phyloP scores from a whole-genome alignment of 2,329 filamentous ascomycete species.

The Neofusicoccum cordaticola region DNA sequence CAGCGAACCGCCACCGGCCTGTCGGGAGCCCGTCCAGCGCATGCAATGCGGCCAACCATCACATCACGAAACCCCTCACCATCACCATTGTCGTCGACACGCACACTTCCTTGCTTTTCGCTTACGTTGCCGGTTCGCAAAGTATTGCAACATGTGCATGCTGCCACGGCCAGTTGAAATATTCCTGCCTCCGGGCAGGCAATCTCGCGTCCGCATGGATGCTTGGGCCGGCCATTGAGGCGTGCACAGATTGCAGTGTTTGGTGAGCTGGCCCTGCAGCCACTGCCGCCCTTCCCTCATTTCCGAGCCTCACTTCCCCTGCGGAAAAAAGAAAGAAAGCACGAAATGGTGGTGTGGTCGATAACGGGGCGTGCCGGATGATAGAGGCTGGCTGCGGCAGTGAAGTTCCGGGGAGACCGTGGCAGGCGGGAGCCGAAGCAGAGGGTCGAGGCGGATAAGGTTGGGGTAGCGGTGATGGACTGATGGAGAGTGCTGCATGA shows the following conservation, averaged over 20 bases:
- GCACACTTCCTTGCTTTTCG: neutral
- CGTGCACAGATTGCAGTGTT: too few relatives aligned
- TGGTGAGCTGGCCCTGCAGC: neutral
- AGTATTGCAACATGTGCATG: too few relatives aligned
- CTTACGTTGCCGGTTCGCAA: too few relatives aligned
- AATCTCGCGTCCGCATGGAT: too few relatives aligned
- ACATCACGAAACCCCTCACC: conserved; percentile 10
- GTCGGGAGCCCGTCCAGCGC: conserved; percentile 6
- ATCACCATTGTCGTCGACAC: neutral
- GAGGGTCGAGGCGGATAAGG: neutral
- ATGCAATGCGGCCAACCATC: conserved; percentile 14
- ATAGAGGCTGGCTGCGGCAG: neutral
- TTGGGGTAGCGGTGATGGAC: neutral
- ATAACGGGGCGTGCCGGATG: neutral
- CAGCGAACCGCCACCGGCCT: conserved; percentile 4
- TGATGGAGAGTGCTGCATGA: conserved; percentile 10
- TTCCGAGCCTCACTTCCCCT: neutral
- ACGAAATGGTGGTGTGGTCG: neutral
- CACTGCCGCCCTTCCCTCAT: neutral
- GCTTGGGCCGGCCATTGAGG: too few relatives aligned
- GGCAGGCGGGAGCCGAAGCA: neutral
- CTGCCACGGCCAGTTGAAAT: too few relatives aligned
- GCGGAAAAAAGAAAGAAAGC: conserved; percentile 1
- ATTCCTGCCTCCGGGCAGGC: too few relatives aligned
- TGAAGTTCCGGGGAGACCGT: neutral